Base-by-base conservation (phyloP, 805 yeast species). In the Yamadazyma sp. region DNA sequence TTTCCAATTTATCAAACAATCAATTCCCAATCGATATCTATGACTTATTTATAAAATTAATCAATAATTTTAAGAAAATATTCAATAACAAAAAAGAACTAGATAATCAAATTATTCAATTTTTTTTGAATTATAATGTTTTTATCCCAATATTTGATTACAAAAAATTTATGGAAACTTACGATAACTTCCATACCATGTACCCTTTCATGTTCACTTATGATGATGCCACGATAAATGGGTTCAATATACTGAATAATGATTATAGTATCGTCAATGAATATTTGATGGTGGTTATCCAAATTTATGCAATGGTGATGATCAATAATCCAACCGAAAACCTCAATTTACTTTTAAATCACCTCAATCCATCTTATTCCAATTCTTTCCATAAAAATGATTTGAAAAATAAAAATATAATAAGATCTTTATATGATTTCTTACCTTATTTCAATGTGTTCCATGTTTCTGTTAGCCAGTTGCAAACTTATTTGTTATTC, bases 131-230 rank as follows among this genome's bases (percentile, higher is more conserved):
- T 49, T 72, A 71, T 50, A 76, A 76, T 54, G 66, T 70, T 15
- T 64, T 76, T 39, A 65, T 76, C 17, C 81, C 81, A 4, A 69
- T 76, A 7, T 65, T 76, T 42, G 80, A 75, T 45, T 75, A 71
- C 44, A 72, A 69, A 30, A 55, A 63, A 23, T 75, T 76, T 43
- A 75, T 75, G 69, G 69, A 68, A 45, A 67, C 69, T 33, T 76
- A 76, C 30, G 70, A 66, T 29, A 69, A 65, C 6, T 65, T 68
- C 40, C 73, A 68, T 40, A 66, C 71, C 6, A 65, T 66, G 72
- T 67, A 66, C 36, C 73, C 73, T 7, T 67, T 67, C 36, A 67
- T 67, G 50, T 67, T 67, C 47, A 68, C 72, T 1, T 68, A 68
- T 40, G 70, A 66, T 35, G 72, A 67, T 43, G 62, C 71, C 15